Evolutionary conservation across 306 rosid species (phyloP).

Genomic region (Dryas alaskensis): DNA sequence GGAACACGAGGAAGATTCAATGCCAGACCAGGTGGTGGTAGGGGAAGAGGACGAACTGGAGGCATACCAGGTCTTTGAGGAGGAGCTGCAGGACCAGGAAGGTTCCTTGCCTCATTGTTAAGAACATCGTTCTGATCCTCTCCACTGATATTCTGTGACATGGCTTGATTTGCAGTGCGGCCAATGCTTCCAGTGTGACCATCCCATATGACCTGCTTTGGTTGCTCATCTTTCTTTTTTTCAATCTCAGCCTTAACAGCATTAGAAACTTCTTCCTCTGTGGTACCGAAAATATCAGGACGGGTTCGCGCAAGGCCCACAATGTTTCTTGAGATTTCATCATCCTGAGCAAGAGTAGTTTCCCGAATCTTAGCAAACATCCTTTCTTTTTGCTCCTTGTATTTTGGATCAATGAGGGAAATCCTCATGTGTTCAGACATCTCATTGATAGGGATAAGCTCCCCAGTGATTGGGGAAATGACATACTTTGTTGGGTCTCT

Average conservation of each 20-base stretch:
- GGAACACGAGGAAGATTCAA: conserved; percentile 83
- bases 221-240: conserved; percentile 92
- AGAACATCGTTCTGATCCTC: conserved; percentile 63
- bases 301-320: conserved; percentile 94
- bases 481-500: conserved; percentile 80
- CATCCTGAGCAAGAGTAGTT: conserved; percentile 95
- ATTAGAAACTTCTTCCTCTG: conserved; percentile 95
- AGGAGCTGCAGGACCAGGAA: conserved; percentile 90
- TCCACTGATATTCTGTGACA: conserved; percentile 68
- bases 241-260: conserved; percentile 98
- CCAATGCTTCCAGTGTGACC: conserved; percentile 98
- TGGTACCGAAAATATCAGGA: conserved; percentile 97
- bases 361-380: conserved; percentile 98
- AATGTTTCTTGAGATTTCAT: conserved; percentile 77
- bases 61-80: conserved; percentile 90
- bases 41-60: conserved; percentile 83
- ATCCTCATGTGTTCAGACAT: conserved; percentile 98
- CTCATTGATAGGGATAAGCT: conserved; percentile 77
- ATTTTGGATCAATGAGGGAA: conserved; percentile 96
- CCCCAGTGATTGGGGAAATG: conserved; percentile 90
- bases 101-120: conserved; percentile 55
- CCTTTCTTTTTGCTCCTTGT: conserved; percentile 92
- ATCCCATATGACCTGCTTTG: conserved; percentile 98
- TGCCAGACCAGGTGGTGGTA: conserved; percentile 78
- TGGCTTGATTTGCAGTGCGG: conserved; percentile 89